Evolutionary conservation across 495 filamentous ascomycete genomes (phyloP).

Genomic region (Penicillium odoratum): DNA sequence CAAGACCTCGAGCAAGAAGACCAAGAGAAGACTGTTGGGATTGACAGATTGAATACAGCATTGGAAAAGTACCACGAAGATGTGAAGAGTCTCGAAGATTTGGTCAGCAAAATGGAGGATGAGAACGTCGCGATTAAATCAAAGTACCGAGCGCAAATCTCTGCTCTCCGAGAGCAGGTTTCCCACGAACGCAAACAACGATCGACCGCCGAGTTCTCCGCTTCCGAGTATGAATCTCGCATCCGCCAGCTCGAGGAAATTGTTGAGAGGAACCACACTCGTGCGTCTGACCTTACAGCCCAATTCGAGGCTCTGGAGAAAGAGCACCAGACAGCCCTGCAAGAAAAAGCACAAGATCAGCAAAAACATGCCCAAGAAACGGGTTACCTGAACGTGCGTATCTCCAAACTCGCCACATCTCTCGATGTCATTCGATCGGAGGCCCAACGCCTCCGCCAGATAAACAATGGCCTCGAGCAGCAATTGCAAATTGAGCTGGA

Average conservation of each 20-base stretch:
- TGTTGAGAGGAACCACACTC: constrained; percentile 38
- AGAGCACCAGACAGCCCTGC: constrained; percentile 28
- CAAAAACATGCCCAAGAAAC: constrained; percentile 46
- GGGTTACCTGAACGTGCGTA: constrained; percentile 39
- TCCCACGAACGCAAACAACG: constrained; percentile 38
- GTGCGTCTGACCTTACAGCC: constrained; percentile 35
- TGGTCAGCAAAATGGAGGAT: constrained; percentile 59
- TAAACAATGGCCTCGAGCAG: constrained; percentile 38
- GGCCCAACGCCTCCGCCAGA: constrained; percentile 28
- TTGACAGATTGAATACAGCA: constrained; percentile 61
- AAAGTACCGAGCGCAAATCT: constrained; percentile 36
- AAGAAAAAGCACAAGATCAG: constrained; percentile 33
- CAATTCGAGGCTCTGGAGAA: constrained; percentile 35
- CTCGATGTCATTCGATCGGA: constrained; percentile 36
- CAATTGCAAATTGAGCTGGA: constrained; percentile 37
- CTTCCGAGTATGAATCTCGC: constrained; percentile 32
- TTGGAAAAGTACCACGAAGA: constrained; percentile 66
- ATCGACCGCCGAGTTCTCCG: constrained; percentile 35
- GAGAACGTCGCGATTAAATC: constrained; percentile 44
- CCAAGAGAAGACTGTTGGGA: constrained; percentile 56
- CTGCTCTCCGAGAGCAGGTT: constrained; percentile 40
- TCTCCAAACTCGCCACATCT: constrained; percentile 40
- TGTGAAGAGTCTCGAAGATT: constrained; percentile 57
- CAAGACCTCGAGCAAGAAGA: constrained; percentile 53
- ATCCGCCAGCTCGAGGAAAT: constrained; percentile 44